Conservation (phyloP, 2,329 filamentous ascomycete species). For the Fusarium sp. region DNA sequence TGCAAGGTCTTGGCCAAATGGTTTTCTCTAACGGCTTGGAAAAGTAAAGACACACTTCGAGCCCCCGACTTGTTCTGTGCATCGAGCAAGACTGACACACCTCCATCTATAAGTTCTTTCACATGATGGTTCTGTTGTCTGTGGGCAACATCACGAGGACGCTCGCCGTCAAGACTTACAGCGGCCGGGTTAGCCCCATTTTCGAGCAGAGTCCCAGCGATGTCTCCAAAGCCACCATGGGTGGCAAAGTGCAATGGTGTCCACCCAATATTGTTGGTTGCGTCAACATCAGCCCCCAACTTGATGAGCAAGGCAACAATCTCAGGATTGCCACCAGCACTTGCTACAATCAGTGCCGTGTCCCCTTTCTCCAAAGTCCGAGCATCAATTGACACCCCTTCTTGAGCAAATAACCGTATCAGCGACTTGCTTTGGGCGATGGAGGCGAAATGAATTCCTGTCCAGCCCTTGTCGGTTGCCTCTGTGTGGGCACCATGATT, state of each 20-base stretch:
- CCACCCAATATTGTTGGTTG: not conserved
- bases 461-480: not conserved
- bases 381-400: not conserved
- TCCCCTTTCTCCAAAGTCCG: too few relatives aligned
- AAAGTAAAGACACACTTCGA: not conserved
- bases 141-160: not conserved
- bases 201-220: not conserved
- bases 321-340: not conserved
- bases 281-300: not conserved
- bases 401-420: not conserved
- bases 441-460: not conserved
- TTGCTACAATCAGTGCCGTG: not conserved
- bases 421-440: not conserved
- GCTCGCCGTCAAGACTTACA: not conserved
- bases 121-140: accelerated
- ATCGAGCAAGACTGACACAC: not conserved
- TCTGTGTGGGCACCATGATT: not conserved
- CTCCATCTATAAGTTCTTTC: not conserved
- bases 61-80: not conserved
- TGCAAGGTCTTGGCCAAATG: not conserved
- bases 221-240: not conserved
- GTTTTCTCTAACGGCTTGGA: not conserved
- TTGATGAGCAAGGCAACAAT: not conserved
- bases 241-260: not conserved
- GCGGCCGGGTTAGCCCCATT: too few relatives aligned